phyloP scores from a whole-genome alignment of 306 rosid species.

The Rubus idaeus region DNA sequence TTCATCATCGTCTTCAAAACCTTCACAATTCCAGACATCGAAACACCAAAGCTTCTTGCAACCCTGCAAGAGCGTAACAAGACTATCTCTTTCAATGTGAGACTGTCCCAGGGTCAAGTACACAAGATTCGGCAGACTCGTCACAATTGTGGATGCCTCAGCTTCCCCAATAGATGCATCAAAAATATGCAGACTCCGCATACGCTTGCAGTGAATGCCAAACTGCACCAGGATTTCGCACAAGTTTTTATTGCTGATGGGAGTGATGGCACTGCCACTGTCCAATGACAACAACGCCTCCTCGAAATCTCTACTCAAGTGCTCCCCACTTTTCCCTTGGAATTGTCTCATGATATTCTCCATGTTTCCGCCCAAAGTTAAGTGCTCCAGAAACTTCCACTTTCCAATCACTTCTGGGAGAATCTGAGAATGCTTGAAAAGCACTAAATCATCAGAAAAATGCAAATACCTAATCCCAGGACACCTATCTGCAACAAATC shows the following conservation, averaged over 20 bases:
- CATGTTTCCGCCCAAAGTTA: not conserved
- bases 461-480: not conserved
- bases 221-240: not conserved
- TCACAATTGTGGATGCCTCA: not conserved
- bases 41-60: not conserved
- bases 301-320: conserved; percentile 6
- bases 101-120: not conserved
- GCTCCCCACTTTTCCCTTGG: not conserved
- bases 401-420: not conserved
- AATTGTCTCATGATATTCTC: not conserved
- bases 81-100: not conserved
- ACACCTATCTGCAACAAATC: not conserved
- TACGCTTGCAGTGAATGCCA: not conserved
- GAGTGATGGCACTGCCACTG: not conserved
- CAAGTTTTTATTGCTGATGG: not conserved
- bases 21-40: not conserved
- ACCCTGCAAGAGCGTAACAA: not conserved
- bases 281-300: not conserved
- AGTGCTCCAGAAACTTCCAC: conserved; percentile 3
- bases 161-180: not conserved
- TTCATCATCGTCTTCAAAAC: not conserved
- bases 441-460: not conserved
- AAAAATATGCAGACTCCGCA: not conserved
- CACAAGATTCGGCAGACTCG: not conserved
- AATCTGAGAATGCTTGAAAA: not conserved